Conservation (phyloP, 1,139 yeast genomes). For the Suhomyces coccinellae region DNA sequence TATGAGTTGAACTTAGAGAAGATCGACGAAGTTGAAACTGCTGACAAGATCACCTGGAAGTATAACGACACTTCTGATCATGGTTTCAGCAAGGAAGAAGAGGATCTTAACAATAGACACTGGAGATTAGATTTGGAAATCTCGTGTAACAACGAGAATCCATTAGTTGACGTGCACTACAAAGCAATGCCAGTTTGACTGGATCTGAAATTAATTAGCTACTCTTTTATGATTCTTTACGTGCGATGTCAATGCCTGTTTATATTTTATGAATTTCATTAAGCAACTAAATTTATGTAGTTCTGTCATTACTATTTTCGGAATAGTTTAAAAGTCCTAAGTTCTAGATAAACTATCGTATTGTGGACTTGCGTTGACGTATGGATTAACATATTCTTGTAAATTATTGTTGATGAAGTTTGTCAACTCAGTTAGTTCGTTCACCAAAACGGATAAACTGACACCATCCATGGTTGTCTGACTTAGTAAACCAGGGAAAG, state of each 20-base stretch:
- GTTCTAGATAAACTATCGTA: constrained; percentile 50
- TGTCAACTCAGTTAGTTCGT: constrained; percentile 50
- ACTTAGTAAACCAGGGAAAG: constrained; percentile 77
- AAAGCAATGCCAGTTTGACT: constrained; percentile 38
- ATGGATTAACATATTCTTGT: constrained; percentile 44
- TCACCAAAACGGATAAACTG: constrained; percentile 53
- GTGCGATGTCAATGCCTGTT: constrained; percentile 3
- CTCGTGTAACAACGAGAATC: constrained; percentile 58
- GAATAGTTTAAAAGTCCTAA: neutral
- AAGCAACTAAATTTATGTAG: neutral
- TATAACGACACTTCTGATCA: constrained; percentile 54
- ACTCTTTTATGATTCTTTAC: constrained; percentile 7
- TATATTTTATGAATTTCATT: neutral
- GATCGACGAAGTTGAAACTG: constrained; percentile 50
- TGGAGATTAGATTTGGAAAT: constrained; percentile 60
- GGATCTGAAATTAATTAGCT: neutral
- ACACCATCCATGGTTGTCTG: constrained; percentile 81
- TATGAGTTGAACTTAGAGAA: constrained; percentile 54
- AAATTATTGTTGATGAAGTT: constrained; percentile 54
- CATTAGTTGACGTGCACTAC: constrained; percentile 61
- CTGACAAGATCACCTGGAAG: constrained; percentile 46
- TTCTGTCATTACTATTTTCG: neutral
- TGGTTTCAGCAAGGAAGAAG: constrained; percentile 52
- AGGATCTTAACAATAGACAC: constrained; percentile 48
- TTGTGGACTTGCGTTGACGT: constrained; percentile 61